Evolutionary conservation across 805 yeast genomes (phyloP).

Genomic region (Candida easanensis): DNA sequence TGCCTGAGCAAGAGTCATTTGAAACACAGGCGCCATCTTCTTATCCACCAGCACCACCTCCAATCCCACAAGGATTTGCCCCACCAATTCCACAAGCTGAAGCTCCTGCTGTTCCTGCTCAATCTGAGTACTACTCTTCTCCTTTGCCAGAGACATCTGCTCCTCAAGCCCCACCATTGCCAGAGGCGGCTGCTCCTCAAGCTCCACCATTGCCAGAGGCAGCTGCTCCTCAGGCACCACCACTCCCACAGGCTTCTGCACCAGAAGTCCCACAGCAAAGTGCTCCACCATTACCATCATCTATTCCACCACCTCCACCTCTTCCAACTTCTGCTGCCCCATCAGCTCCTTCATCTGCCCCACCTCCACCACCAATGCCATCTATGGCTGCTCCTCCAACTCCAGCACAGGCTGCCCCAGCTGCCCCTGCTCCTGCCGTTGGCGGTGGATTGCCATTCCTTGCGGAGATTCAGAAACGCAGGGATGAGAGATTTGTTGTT

Average conservation of each 20-base stretch:
- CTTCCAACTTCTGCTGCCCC: constrained; percentile 28
- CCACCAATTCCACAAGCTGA: constrained; percentile 10
- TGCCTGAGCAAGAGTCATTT: no score
- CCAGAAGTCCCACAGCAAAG: constrained; percentile 21
- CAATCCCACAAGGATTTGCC: background rate
- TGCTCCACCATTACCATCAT: no score
- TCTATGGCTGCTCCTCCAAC: constrained; percentile 19
- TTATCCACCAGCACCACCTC: constrained; percentile 3
- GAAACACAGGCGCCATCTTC: constrained; percentile 11
- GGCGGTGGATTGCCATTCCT: constrained; percentile 47
- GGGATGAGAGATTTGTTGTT: constrained; percentile 46
- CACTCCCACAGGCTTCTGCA: constrained; percentile 31
- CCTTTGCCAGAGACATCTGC: constrained; percentile 18
- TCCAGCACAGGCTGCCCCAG: constrained; percentile 26
- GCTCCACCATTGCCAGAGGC: constrained; percentile 24
- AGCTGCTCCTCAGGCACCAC: constrained; percentile 32
- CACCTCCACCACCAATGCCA: constrained; percentile 31
- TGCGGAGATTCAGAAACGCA: constrained; percentile 46
- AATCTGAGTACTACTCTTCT: no score
- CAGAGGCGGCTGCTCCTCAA: constrained; percentile 27
- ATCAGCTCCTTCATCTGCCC: constrained; percentile 30
- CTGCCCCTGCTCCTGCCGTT: constrained; percentile 18
- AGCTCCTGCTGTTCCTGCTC: constrained; percentile 28
- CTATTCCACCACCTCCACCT: constrained; percentile 22
- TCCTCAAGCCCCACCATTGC: constrained; percentile 1